Conservation (phyloP, 495 filamentous ascomycete species). For the Podospora didyma region DNA sequence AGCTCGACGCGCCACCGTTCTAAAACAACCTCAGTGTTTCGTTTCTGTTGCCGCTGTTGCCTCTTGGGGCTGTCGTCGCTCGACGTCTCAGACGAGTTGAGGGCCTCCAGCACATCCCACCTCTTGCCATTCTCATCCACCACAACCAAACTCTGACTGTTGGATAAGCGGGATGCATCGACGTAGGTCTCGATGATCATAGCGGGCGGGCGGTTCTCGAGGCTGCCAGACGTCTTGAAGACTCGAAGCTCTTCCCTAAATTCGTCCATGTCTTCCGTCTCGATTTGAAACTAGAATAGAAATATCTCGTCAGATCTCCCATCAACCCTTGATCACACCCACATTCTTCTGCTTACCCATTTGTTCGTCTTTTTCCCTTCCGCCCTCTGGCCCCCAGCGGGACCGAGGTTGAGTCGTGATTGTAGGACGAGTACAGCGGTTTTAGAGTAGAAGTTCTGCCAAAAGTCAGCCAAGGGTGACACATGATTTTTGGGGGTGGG, state of each 20-base stretch:
- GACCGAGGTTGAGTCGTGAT: constrained; percentile 67
- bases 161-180: constrained; percentile 73
- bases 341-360: constrained; percentile 66
- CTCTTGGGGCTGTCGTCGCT: constrained; percentile 45
- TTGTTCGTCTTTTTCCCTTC: constrained; percentile 64
- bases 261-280: constrained; percentile 85
- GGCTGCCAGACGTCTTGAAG: constrained; percentile 75
- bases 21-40: constrained; percentile 66
- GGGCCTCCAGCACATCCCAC: constrained; percentile 85
- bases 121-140: constrained; percentile 84
- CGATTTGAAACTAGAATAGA: constrained; percentile 75
- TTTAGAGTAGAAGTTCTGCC: constrained; percentile 87
- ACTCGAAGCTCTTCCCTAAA: constrained; percentile 72
- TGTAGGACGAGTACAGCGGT: constrained; percentile 81
- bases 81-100: constrained; percentile 60
- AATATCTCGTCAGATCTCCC: background rate
- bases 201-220: constrained; percentile 74
- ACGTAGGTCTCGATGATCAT: constrained; percentile 88
- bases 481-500: no score
- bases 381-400: constrained; percentile 52
- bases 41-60: constrained; percentile 28
- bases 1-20: constrained; percentile 89
- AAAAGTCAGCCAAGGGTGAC: constrained; percentile 15
- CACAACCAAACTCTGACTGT: constrained; percentile 81
- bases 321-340: background rate